Evolutionary conservation across 345 rosid genomes (phyloP).

Genomic region (Gossypium mustelinum): DNA sequence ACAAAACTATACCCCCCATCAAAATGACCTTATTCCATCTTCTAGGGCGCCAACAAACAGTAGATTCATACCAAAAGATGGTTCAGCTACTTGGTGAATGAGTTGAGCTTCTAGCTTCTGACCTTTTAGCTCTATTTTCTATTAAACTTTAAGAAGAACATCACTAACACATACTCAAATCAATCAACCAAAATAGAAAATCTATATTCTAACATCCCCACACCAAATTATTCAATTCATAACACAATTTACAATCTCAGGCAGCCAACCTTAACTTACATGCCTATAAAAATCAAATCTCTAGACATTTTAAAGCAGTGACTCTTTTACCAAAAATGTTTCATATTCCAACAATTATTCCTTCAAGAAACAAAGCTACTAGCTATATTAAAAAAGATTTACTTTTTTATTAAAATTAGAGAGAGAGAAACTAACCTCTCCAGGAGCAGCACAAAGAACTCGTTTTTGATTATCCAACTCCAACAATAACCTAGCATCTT

Average conservation of each 20-base stretch:
- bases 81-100: constrained; percentile 1
- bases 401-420: neutral
- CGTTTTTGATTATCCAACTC: constrained; percentile 59
- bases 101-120: neutral
- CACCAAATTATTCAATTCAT: neutral
- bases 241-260: neutral
- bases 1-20: neutral
- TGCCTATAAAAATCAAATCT: neutral
- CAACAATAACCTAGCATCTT: constrained; percentile 70
- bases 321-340: neutral
- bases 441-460: constrained; percentile 76
- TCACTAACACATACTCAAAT: neutral
- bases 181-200: neutral
- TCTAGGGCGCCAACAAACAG: neutral
- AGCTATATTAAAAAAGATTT: neutral
- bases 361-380: neutral
- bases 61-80: neutral
- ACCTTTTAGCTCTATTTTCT: neutral
- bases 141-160: neutral
- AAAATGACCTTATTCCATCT: neutral
- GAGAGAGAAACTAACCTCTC: constrained; percentile 45
- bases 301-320: neutral
- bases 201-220: neutral
- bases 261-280: neutral
- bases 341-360: neutral